Base-by-base conservation (phyloP, 495 filamentous ascomycete species). In the Cladorrhinum samala region DNA sequence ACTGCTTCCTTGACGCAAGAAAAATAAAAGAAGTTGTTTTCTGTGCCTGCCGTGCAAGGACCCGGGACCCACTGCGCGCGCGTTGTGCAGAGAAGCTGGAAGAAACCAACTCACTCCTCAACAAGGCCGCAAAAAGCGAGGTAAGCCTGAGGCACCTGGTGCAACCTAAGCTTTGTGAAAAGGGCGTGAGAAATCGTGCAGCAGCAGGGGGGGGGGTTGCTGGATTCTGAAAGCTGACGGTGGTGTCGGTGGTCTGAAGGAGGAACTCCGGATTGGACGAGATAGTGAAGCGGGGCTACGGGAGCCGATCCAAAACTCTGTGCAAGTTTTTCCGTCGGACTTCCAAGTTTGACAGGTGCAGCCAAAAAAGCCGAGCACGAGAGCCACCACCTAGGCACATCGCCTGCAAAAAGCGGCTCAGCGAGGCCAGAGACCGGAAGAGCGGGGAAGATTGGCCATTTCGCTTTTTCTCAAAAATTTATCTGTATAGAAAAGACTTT, bases 131-230 rank as follows among this genome's bases (percentile, higher is more conserved):
- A n/a, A n/a, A n/a, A n/a, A n/a, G 27, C 5, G 11, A 33, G 11
- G 27, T 33, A 33, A 27, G 38, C 49, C 53, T 56, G 50, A 62
- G 49, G 42, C 55, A 54, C 46, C 11, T 11, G 27, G 27, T 33
- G 27, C 27, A 6, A 33, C 27, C 27, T 49, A 52, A 49, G 47
- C 50, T 54, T 40, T 25, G 23, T 46, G 11, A 33, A 33, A 33
- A 33, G 11, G 11, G 11, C 6, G 27, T 33, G 27, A 33, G 27
- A 33, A 11, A 5, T 33, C 6, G 11, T 33, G 27, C 27, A 33
- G 27, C n/a, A n/a, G 43, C 6, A 20, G 8, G 37, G 14, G 8
- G 24, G 41, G 42, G 21, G 27, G 27, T 6, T 33, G 6, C 27
- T 33, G 27, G 27, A 33, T 33, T 11, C 27, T 33, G 27, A 11